Percentiles rank a stretch among this genome's conserved stretches.
Evolutionary conservation across 1,284 basidiomycete genomes (phyloP).

Genomic region (Irpex sp.): DNA sequence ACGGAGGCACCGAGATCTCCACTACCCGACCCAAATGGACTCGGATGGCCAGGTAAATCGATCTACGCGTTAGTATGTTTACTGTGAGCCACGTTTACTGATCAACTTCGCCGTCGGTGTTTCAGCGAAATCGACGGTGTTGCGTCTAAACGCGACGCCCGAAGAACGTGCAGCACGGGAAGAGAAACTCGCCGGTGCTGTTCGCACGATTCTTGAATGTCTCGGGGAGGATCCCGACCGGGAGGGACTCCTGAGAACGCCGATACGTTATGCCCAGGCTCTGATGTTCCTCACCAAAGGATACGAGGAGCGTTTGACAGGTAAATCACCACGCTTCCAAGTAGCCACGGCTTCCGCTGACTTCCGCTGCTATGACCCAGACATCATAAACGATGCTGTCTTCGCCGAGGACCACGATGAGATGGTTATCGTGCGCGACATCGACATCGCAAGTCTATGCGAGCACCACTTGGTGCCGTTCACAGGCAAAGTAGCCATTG

Average conservation of each 20-base stretch:
- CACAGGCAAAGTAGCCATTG: conserved; percentile 90
- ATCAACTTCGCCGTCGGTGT: neutral
- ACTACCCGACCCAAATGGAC: conserved; percentile 80
- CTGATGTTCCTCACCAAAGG: conserved; percentile 99
- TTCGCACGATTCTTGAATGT: conserved; percentile 92
- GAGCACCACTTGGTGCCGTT: conserved; percentile 99
- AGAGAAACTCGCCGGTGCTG: conserved; percentile 75
- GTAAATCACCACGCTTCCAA: conserved; percentile 30
- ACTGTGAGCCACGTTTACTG: neutral
- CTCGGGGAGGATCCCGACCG: conserved; percentile 98
- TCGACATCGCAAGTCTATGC: conserved; percentile 95
- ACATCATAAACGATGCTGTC: conserved; percentile 98
- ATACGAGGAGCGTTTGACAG: conserved; percentile 91
- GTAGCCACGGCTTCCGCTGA: neutral
- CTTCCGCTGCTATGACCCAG: conserved; percentile 36
- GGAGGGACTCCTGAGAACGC: conserved; percentile 87
- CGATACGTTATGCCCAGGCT: conserved; percentile 95
- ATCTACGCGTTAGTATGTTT: neutral
- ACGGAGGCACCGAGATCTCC: conserved; percentile 28
- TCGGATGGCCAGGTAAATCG: conserved; percentile 86
- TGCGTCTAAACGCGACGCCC: conserved; percentile 75
- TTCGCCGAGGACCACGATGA: conserved; percentile 99
- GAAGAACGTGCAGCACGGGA: conserved; percentile 71
- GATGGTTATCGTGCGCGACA: conserved; percentile 98
- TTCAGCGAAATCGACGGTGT: conserved; percentile 85